Evolutionary conservation across 768 basidiomycete species (phyloP).

Genomic region (Suillus placidus): DNA sequence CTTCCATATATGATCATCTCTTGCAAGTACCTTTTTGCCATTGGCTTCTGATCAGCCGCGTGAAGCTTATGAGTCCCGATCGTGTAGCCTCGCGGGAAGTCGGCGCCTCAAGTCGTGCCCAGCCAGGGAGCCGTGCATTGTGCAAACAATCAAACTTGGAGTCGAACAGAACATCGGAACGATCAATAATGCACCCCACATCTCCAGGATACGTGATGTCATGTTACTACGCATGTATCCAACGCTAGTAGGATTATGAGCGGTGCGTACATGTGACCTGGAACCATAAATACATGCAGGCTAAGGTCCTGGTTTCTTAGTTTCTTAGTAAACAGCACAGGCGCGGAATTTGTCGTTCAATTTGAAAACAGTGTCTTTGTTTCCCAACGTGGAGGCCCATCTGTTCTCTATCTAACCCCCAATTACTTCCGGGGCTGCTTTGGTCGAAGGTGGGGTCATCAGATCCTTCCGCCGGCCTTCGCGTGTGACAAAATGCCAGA

Average conservation of each 20-base stretch:
- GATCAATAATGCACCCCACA: not conserved
- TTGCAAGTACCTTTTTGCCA: not conserved
- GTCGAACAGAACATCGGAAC: not conserved
- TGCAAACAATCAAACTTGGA: not conserved
- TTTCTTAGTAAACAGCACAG: not conserved
- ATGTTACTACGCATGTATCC: not conserved
- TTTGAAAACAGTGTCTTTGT: not conserved
- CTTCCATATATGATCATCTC: not conserved
- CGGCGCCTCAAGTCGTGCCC: not conserved
- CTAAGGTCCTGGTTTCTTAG: not conserved
- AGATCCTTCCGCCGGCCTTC: slow-evolving; percentile 30
- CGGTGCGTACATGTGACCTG: not conserved
- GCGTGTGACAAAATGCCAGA: slow-evolving; percentile 49
- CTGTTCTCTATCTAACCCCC: not conserved
- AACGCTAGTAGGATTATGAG: not conserved
- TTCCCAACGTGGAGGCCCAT: not conserved
- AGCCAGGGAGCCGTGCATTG: not conserved
- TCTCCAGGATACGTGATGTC: not conserved
- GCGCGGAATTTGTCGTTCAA: no score
- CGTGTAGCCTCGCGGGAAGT: not conserved
- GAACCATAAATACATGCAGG: not conserved
- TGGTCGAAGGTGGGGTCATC: not conserved
- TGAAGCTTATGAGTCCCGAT: no score
- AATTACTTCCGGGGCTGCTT: not conserved
- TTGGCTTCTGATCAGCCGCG: not conserved